phyloP scores from a whole-genome alignment of 2,329 filamentous ascomycete genomes.

The Fusarium sp. region DNA sequence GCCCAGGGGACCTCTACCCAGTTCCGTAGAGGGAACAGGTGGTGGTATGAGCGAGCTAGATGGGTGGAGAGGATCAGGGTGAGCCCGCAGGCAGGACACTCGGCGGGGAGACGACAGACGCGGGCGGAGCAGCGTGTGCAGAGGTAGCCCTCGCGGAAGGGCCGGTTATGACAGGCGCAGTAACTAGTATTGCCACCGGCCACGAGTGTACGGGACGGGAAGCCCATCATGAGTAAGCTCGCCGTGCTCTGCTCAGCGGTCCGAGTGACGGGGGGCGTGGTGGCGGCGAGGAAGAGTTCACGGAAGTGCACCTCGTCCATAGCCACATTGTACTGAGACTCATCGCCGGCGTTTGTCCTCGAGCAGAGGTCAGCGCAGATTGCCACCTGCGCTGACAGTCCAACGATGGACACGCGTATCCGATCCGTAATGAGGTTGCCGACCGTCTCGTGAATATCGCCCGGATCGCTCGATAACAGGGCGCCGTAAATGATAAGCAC shows the following conservation, averaged over 20 bases:
- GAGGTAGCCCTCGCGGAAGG: slow-evolving; percentile 83
- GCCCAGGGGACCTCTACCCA: slow-evolving; percentile 91
- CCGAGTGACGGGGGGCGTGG: slow-evolving; percentile 85
- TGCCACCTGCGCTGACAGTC: slow-evolving; percentile 87
- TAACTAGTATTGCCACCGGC: slow-evolving; percentile 70
- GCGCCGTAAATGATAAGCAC: slow-evolving; percentile 92
- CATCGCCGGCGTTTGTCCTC: slow-evolving; percentile 85
- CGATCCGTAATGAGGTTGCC: slow-evolving; percentile 77
- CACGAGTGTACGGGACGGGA: slow-evolving; percentile 84
- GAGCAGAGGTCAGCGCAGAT: slow-evolving; percentile 89
- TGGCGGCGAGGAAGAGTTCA: slow-evolving; percentile 86
- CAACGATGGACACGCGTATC: slow-evolving; percentile 87
- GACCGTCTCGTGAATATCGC: slow-evolving; percentile 94
- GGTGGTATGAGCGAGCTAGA: slow-evolving; percentile 89
- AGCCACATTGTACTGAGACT: slow-evolving; percentile 79
- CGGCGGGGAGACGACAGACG: slow-evolving; percentile 87
- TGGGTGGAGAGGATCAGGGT: slow-evolving; percentile 95
- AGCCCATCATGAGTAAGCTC: slow-evolving; percentile 94
- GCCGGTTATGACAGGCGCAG: slow-evolving; percentile 89
- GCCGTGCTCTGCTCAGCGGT: slow-evolving; percentile 65
- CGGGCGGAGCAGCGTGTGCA: slow-evolving; percentile 89
- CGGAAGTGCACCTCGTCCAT: slow-evolving; percentile 79
- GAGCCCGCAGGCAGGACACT: slow-evolving; percentile 89
- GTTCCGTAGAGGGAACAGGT: slow-evolving; percentile 87
- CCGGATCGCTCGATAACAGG: slow-evolving; percentile 87